A percentile compares a stretch with the other conserved stretches of the same genome.
Evolutionary conservation across 768 basidiomycete species (phyloP).

Genomic region (Lactifluus subvellereus): DNA sequence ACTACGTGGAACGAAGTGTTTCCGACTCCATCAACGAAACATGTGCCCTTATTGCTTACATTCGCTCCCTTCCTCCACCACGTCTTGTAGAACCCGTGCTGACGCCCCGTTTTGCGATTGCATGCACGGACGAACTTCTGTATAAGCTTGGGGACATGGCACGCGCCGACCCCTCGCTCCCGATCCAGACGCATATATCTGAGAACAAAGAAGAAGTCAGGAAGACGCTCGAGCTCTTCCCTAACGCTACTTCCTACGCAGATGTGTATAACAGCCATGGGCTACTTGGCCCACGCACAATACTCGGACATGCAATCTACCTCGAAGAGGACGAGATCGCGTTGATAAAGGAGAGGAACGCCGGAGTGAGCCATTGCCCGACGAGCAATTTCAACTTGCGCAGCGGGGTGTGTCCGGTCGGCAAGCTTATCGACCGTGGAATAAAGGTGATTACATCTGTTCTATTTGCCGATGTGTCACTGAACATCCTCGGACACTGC

Average conservation of each 20-base stretch:
- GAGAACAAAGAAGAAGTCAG: slow-evolving; percentile 75
- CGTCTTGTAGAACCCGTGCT: slow-evolving; percentile 83
- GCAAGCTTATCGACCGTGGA: slow-evolving; percentile 71
- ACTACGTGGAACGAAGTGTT: slow-evolving; percentile 62
- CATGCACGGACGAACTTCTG: slow-evolving; percentile 73
- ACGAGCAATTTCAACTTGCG: slow-evolving; percentile 89
- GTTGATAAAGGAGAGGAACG: slow-evolving; percentile 55
- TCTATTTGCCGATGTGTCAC: neutral
- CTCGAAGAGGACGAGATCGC: slow-evolving; percentile 67
- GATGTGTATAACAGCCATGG: slow-evolving; percentile 75
- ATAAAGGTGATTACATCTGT: slow-evolving; percentile 52
- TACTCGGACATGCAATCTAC: slow-evolving; percentile 85
- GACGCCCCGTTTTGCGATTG: slow-evolving; percentile 95
- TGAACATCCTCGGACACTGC: neutral
- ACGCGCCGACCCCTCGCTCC: slow-evolving; percentile 49
- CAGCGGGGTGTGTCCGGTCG: slow-evolving; percentile 79
- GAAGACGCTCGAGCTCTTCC: slow-evolving; percentile 62
- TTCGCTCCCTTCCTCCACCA: slow-evolving; percentile 48
- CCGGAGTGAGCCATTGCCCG: slow-evolving; percentile 90
- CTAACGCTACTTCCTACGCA: slow-evolving; percentile 60
- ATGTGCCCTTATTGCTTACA: slow-evolving; percentile 57
- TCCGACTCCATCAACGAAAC: slow-evolving; percentile 59
- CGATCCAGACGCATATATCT: slow-evolving; percentile 89
- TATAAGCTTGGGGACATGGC: slow-evolving; percentile 56
- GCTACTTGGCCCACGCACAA: slow-evolving; percentile 71